Evolutionary conservation across 2,329 filamentous ascomycete species (phyloP).

Genomic region (Epicoccum sorghinum): DNA sequence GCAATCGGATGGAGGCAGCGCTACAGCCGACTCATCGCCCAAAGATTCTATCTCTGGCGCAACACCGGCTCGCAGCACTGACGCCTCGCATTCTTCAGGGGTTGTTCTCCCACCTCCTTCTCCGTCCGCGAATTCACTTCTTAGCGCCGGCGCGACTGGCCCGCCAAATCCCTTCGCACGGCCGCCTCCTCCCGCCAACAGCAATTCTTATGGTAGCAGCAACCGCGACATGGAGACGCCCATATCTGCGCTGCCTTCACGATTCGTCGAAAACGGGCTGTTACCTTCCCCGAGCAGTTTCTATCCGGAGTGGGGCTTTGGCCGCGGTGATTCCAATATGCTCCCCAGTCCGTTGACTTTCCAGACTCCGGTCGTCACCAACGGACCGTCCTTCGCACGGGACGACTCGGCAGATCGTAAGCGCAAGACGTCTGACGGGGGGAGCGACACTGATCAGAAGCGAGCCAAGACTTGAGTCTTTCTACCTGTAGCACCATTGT

Average conservation of each 20-base stretch:
- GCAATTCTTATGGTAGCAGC: conserved; percentile 47
- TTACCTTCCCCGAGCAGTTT: conserved; percentile 91
- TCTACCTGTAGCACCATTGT: conserved; percentile 17
- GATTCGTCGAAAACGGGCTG: conserved; percentile 86
- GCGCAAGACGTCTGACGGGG: conserved; percentile 50
- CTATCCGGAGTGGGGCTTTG: conserved; percentile 88
- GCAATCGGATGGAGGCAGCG: conserved; percentile 77
- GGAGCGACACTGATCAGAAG: conserved; percentile 47
- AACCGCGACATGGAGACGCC: conserved; percentile 69
- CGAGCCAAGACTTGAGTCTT: conserved; percentile 42
- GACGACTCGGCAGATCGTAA: conserved; percentile 50
- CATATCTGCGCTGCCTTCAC: conserved; percentile 89
- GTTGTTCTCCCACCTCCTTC: conserved; percentile 92
- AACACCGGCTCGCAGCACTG: conserved; percentile 62
- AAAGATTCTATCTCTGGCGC: conserved; percentile 65
- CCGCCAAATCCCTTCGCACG: conserved; percentile 95
- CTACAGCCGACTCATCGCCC: conserved; percentile 72
- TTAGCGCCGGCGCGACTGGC: conserved; percentile 89
- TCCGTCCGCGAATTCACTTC: conserved; percentile 80
- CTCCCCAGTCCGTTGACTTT: conserved; percentile 92
- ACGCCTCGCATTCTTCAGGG: conserved; percentile 66
- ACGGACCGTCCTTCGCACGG: conserved; percentile 52
- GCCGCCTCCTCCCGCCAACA: conserved; percentile 74
- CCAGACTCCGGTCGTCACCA: conserved; percentile 71
- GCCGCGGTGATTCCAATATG: conserved; percentile 77